These are phyloP conservation scores for Exophiala oligosperma DNA, from an alignment of 2,329 filamentous ascomycete species.

Conservation along the genomic window DNA sequence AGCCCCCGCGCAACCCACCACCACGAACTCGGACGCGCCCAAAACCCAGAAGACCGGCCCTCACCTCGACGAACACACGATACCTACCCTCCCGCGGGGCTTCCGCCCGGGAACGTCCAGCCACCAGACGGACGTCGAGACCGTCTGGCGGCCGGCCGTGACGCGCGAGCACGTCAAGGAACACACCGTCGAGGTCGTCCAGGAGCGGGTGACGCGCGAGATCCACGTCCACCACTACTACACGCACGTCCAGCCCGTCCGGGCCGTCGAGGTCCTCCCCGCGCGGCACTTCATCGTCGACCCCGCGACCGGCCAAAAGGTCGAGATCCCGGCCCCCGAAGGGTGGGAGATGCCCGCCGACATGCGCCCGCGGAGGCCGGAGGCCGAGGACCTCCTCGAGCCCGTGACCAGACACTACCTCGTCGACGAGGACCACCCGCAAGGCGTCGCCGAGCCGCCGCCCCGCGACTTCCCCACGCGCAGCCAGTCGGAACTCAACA, in stretches of 20 bases:
- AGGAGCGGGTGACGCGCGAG: constrained; percentile 37
- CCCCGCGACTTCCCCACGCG: constrained; percentile 12
- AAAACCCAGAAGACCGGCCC: background rate
- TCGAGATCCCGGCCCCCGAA: constrained; percentile 24
- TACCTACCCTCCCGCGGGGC: constrained; percentile 13
- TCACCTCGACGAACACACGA: constrained; percentile 7
- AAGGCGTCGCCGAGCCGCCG: constrained; percentile 20
- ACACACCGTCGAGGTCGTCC: constrained; percentile 30
- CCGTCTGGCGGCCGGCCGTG: constrained; percentile 29
- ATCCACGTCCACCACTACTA: constrained; percentile 38
- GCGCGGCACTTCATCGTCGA: constrained; percentile 35
- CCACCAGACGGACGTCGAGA: constrained; percentile 20
- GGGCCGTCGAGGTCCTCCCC: constrained; percentile 36
- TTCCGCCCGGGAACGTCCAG: constrained; percentile 15
- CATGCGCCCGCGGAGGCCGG: constrained; percentile 18
- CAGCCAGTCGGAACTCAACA: constrained; percentile 3
- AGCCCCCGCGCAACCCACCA: background rate
- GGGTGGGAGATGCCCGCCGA: constrained; percentile 25
- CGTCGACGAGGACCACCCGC: constrained; percentile 27
- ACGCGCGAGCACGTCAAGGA: constrained; percentile 35
- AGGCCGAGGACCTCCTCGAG: constrained; percentile 10
- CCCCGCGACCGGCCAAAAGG: constrained; percentile 24
- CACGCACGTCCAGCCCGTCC: constrained; percentile 36
- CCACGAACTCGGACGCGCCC: background rate
- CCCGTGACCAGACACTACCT: constrained; percentile 23